Conservation (phyloP, 345 rosid species). For the Ceriops tagal region DNA sequence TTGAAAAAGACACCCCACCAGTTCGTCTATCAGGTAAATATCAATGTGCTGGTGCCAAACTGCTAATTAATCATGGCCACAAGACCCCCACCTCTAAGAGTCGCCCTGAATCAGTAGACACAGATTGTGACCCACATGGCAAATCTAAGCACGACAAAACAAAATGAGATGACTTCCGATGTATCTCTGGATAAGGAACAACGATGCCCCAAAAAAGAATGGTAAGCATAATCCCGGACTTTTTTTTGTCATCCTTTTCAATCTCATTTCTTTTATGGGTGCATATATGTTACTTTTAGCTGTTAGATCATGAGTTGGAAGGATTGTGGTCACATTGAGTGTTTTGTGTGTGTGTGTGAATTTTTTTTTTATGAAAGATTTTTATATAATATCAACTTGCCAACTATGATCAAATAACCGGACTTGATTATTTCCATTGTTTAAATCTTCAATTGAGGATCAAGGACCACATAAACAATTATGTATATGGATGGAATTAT, state of each 20-base stretch:
- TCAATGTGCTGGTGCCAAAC: not conserved
- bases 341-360: no score
- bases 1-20: conserved; percentile 27
- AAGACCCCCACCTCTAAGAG: not conserved
- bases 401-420: not conserved
- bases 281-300: not conserved
- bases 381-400: conserved; percentile 14
- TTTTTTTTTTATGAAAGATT: no score
- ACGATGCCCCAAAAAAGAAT: not conserved
- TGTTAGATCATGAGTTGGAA: not conserved
- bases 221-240: not conserved
- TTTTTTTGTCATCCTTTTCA: not conserved
- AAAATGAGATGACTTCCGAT: not conserved
- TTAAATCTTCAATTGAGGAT: not conserved
- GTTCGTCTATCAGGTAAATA: not conserved
- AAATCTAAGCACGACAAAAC: not conserved
- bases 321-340: not conserved
- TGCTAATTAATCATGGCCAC: not conserved
- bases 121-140: not conserved
- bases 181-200: not conserved
- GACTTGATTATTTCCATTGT: not conserved
- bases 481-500: not conserved
- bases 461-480: not conserved
- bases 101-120: not conserved
- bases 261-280: not conserved